A percentile compares a stretch with the other conserved stretches of the same genome.
Evolutionary conservation across 805 yeast genomes (phyloP).

Genomic region (Kuraishia piskuri): DNA sequence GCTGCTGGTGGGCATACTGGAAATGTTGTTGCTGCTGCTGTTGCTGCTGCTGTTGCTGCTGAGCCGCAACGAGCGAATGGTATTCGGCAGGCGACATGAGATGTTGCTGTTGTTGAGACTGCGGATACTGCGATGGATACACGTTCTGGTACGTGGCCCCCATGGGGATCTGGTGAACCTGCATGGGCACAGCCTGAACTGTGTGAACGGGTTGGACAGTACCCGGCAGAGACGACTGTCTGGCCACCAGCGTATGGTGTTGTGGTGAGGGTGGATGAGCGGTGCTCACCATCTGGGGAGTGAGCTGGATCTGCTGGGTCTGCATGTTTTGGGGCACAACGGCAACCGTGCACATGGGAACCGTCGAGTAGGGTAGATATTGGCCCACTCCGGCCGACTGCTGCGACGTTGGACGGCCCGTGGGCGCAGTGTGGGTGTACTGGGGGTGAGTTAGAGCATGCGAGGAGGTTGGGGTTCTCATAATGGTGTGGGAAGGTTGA

Average conservation of each 20-base stretch:
- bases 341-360: neutral
- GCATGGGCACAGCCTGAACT: neutral
- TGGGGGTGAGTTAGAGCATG: neutral
- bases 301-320: neutral
- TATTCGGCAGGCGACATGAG: neutral
- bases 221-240: neutral
- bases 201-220: too few species aligned
- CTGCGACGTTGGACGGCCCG: neutral
- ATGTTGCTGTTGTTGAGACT: neutral
- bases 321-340: neutral
- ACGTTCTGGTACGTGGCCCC: slow-evolving; percentile 1
- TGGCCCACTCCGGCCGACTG: neutral
- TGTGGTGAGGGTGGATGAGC: neutral
- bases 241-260: neutral
- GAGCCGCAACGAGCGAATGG: neutral
- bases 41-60: slow-evolving; percentile 1
- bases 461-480: neutral
- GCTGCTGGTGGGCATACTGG: neutral
- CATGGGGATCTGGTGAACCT: slow-evolving; percentile 2
- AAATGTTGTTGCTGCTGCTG: neutral
- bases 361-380: neutral
- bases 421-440: neutral
- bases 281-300: neutral
- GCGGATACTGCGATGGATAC: neutral
- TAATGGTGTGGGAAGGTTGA: neutral